A percentile compares a stretch with the other conserved stretches of the same genome.
Conservation (phyloP, 352 stramenopile species). For the Globisporangium spiculum region DNA sequence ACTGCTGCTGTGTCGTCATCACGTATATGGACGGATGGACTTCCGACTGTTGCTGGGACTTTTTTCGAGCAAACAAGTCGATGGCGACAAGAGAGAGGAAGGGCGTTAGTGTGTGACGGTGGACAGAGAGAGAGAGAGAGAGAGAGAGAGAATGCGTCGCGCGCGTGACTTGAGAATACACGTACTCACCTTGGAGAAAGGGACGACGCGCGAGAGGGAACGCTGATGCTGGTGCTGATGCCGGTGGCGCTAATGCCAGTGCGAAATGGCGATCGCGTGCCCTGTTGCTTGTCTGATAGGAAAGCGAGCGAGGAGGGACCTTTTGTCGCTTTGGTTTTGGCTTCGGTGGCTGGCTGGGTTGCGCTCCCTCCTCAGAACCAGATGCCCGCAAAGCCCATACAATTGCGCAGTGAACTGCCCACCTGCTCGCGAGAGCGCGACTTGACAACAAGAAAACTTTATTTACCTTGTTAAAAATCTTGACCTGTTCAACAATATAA, state of each 20-base stretch:
- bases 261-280: not conserved
- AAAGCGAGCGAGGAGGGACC: not conserved
- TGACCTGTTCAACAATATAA: no score
- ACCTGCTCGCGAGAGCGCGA: not conserved
- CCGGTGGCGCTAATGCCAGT: not conserved
- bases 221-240: not conserved
- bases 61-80: not conserved
- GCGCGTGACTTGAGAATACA: not conserved
- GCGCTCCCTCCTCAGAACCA: not conserved
- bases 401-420: not conserved
- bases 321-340: not conserved
- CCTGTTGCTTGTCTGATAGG: not conserved
- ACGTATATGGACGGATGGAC: not conserved
- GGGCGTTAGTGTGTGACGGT: not conserved
- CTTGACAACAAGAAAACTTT: not conserved
- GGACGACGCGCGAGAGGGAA: not conserved
- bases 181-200: not conserved
- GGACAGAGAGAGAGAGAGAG: not conserved
- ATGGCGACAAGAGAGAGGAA: not conserved
- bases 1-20: slow-evolving; percentile 1
- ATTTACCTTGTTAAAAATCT: no score
- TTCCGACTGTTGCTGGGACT: not conserved
- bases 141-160: not conserved
- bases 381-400: not conserved
- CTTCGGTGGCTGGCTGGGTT: not conserved